Evolutionary conservation across 768 basidiomycete genomes (phyloP).

Genomic region (Lactarius hatsudake): DNA sequence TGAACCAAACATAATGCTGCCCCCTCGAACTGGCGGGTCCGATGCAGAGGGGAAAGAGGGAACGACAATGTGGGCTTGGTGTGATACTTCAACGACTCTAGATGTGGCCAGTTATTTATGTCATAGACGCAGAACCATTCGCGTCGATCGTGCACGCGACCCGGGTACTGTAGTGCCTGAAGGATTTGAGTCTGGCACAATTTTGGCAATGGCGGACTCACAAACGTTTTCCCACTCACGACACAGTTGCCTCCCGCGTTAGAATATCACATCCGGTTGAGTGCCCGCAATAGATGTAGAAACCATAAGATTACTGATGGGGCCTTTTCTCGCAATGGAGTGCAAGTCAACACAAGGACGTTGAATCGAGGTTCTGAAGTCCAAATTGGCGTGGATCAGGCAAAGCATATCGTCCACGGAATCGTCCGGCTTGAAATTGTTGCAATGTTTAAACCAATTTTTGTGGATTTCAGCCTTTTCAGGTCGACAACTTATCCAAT

Average conservation of each 20-base stretch:
- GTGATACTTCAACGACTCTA: too few species aligned
- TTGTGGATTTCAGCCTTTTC: too few species aligned
- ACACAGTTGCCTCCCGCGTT: not conserved
- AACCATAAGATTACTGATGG: not conserved
- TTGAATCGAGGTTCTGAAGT: not conserved
- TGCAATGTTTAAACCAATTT: not conserved
- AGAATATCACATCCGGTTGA: not conserved
- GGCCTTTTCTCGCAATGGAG: not conserved
- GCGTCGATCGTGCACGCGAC: not conserved
- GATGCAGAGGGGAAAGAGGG: not conserved
- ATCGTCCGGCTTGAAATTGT: not conserved
- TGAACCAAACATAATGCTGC: slow-evolving; percentile 6
- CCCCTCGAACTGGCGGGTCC: not conserved
- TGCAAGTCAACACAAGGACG: not conserved
- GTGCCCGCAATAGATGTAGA: not conserved
- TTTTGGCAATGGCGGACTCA: not conserved
- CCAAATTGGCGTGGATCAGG: not conserved
- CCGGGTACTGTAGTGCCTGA: not conserved
- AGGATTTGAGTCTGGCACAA: not conserved
- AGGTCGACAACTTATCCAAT: too few species aligned
- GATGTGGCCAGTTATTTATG: not conserved
- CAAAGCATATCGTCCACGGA: not conserved
- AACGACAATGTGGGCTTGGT: not conserved
- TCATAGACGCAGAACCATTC: not conserved
- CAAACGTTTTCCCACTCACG: not conserved